Base-by-base conservation (phyloP, 805 yeast genomes). In the Tetrapisispora fleetii region DNA sequence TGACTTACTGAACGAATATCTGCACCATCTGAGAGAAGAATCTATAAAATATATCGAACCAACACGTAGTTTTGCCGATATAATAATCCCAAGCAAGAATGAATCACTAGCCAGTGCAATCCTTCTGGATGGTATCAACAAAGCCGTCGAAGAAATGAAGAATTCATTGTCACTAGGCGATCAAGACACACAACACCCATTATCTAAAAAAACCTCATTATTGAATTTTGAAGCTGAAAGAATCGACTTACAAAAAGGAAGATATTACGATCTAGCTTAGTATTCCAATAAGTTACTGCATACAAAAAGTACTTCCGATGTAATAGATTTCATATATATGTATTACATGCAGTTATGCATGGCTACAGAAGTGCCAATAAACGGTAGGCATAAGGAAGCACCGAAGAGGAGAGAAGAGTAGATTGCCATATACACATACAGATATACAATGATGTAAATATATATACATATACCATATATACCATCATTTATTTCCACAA, bases 61-160 rank as follows among this genome's bases (percentile, higher is more conserved):
- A 9, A 63, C 67, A 2, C 54, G 62, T 45, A 50, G 57, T 2
- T 52, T 48, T 36, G 66, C 69, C 13, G 65, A 65, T 44, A 47
- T 65, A 33, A 63, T 65, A 33, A 61, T 65, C 17, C 69, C 68
- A 27, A 52, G 56, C 43, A 51, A 54, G 16, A 59, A 57, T 46
- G 66, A 62, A 24, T 44, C 43, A 19, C 50, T 62, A 18, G 67
- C 67, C 8, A 46, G 55, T 22, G 62, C 57, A 0, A 60, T 65
- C 8, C 49, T 65, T 7, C 54, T 63, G 3, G 65, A 65, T 48
- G 67, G 69, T 14, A 61, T 65, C 21, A 58, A 55, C 9, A 60
- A 62, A 46, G 55, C 60, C 3, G 57, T 64, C 14, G 59, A 63
- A 41, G 57, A 53, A 21, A 50, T 48, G 37, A 54, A 52, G 36